These are phyloP conservation scores for Saururus chinensis DNA, from an alignment of 164 flowering plant species.

Conservation along the genomic window DNA sequence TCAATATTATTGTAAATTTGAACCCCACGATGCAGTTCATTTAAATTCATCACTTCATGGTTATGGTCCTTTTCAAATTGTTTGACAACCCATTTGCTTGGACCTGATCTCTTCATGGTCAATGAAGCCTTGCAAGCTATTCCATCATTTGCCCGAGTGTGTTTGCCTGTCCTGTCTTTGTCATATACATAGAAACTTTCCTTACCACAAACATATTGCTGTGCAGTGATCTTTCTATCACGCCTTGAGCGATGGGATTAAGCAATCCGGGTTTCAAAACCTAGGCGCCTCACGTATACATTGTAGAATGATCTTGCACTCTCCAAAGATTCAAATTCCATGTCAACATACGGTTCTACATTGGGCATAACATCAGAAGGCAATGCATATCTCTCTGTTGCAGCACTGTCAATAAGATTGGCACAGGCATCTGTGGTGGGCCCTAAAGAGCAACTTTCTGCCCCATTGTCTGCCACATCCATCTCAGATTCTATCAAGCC, in stretches of 20 bases:
- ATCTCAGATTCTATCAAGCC: not conserved
- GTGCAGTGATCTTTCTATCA: conserved; percentile 26
- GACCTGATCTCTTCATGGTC: conserved; percentile 55
- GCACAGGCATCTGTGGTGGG: not conserved
- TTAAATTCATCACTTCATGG: conserved; percentile 67
- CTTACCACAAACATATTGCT: conserved; percentile 53
- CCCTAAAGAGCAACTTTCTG: not conserved
- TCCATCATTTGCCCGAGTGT: conserved; percentile 21
- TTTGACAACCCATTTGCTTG: conserved; percentile 72
- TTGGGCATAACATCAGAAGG: not conserved
- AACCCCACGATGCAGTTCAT: conserved; percentile 57
- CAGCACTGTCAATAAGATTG: not conserved
- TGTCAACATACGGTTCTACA: conserved; percentile 43
- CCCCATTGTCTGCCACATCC: not conserved
- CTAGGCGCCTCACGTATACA: conserved; percentile 52
- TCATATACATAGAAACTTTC: conserved; percentile 25
- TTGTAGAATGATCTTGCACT: conserved; percentile 57
- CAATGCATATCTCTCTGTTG: not conserved
- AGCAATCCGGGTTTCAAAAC: conserved; percentile 46
- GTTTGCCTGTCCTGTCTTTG: conserved; percentile 21
- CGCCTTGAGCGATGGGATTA: conserved; percentile 35
- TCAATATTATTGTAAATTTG: conserved; percentile 41
- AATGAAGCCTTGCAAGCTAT: conserved; percentile 74
- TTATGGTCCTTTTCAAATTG: conserved; percentile 66
- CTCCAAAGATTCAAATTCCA: conserved; percentile 67